Conservation (phyloP, 306 rosid genomes). For the Styphnolobium japonicum region DNA sequence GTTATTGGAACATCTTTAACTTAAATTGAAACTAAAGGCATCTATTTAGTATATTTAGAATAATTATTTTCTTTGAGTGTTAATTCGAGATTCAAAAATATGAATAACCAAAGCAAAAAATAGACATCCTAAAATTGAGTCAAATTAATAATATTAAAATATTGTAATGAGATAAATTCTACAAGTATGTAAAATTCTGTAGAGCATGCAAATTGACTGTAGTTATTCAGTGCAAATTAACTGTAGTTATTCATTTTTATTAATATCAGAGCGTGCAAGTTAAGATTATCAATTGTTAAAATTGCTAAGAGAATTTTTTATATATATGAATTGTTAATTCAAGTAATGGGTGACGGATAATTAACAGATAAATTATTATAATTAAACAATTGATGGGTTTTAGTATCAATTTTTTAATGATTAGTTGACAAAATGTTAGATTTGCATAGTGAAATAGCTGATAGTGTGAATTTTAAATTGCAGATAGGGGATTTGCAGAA, state of each 20-base stretch:
- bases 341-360: not conserved
- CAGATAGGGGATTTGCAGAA: not conserved
- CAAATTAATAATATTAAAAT: no score
- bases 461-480: not conserved
- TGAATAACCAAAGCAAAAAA: no score
- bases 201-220: no score
- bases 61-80: no score
- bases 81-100: no score
- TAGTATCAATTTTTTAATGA: not conserved
- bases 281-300: not conserved
- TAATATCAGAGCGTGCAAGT: not conserved
- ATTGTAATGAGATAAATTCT: no score
- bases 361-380: not conserved
- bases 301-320: not conserved
- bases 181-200: no score
- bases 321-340: not conserved
- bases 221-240: not conserved
- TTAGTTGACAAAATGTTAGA: constrained; percentile 18
- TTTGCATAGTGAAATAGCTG: not conserved
- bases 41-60: no score
- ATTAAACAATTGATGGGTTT: not conserved
- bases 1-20: no score
- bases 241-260: not conserved
- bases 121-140: no score
- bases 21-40: no score